Evolutionary conservation across 192 early-diverging fungal species (phyloP).

Genomic region (Kappamyces sp.): DNA sequence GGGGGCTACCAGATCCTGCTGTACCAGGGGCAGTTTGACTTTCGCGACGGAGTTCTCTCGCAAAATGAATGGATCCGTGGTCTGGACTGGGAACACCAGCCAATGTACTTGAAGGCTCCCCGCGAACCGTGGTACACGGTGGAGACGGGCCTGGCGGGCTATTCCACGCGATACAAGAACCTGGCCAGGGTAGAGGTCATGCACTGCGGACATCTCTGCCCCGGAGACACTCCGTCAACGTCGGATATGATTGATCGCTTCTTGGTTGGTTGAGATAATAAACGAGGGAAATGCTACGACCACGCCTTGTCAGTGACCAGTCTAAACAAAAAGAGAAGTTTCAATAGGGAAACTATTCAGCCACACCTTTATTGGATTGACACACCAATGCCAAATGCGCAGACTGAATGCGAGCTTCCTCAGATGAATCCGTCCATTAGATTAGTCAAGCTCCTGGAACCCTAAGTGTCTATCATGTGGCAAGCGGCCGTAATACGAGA

Average conservation of each 20-base stretch:
- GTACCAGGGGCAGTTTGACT: conserved; percentile 79
- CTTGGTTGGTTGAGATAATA: conserved; percentile 26
- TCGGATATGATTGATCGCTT: conserved; percentile 40
- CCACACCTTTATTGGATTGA: too few species aligned
- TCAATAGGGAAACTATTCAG: too few species aligned
- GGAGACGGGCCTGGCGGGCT: conserved; percentile 46
- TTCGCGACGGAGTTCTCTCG: conserved; percentile 66
- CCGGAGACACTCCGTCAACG: conserved; percentile 53
- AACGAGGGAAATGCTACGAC: too few species aligned
- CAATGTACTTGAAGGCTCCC: conserved; percentile 35
- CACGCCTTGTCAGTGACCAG: too few species aligned
- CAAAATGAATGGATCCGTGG: conserved; percentile 65
- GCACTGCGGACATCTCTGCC: conserved; percentile 69
- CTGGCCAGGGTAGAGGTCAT: conserved; percentile 55
- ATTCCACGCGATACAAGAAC: conserved; percentile 44
- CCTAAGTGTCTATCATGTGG: too few species aligned
- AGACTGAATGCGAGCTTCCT: too few species aligned
- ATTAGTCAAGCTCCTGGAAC: too few species aligned
- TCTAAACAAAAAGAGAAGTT: too few species aligned
- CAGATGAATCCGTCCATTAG: too few species aligned
- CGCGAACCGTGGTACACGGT: conserved; percentile 30
- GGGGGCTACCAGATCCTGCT: conserved; percentile 47
- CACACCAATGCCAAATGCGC: too few species aligned
- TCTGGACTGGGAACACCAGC: conserved; percentile 45
- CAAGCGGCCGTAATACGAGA: too few species aligned